phyloP scores from a whole-genome alignment of 1,284 basidiomycete species.

The Afroboletus lepidellus region DNA sequence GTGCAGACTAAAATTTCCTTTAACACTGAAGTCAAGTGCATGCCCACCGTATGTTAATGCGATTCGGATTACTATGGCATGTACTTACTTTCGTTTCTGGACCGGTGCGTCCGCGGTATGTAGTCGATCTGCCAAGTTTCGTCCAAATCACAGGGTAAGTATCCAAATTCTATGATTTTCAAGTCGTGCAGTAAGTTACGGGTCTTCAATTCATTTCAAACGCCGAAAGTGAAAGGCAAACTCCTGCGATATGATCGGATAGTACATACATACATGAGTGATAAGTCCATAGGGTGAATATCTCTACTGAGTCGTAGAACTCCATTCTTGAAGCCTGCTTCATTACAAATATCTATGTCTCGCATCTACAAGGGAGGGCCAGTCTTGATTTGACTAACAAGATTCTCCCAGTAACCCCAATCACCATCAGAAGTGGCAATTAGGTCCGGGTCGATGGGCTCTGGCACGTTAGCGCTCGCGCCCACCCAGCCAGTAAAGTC shows the following conservation, averaged over 20 bases:
- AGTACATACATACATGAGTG: constrained; percentile 13
- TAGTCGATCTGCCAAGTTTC: no score
- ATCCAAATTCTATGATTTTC: no score
- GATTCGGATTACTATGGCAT: no score
- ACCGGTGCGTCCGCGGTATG: no score
- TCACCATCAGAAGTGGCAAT: constrained; percentile 61
- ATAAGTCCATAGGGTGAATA: constrained; percentile 7
- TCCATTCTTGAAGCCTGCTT: constrained; percentile 7
- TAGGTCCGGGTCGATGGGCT: constrained; percentile 41
- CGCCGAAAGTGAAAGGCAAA: neutral
- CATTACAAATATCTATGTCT: constrained; percentile 4
- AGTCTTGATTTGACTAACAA: constrained; percentile 73
- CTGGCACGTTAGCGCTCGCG: constrained; percentile 27
- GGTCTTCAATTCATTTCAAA: no score
- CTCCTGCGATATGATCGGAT: constrained; percentile 3
- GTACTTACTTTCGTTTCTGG: no score
- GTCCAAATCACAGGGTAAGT: no score
- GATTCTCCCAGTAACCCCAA: constrained; percentile 78
- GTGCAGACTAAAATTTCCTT: no score
- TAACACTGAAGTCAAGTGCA: no score
- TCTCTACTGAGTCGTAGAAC: constrained; percentile 5
- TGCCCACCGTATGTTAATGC: no score
- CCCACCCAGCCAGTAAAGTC: constrained; percentile 63
- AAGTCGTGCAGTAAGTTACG: no score
- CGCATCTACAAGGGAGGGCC: constrained; percentile 32